A percentile compares a stretch with the other conserved stretches of the same genome.
phyloP scores from a whole-genome alignment of 208 protist species.

The Trypanosoma lewisi region DNA sequence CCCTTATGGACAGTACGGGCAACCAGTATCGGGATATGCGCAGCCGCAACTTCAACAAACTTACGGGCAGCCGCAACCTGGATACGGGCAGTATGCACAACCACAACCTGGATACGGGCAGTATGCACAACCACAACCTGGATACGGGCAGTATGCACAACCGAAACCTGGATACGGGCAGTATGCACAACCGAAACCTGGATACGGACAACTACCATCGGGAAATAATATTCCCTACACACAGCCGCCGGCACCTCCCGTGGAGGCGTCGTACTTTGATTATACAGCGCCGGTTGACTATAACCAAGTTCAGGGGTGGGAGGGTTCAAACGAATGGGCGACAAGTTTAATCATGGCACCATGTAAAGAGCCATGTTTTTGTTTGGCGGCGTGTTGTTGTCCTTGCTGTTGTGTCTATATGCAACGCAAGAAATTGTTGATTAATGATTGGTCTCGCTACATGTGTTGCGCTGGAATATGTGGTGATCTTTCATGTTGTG shows the following conservation, averaged over 20 bases:
- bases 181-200: constrained; percentile 14
- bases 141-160: constrained; percentile 21
- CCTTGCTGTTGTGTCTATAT: constrained; percentile 52
- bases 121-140: not conserved
- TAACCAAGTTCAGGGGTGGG: constrained; percentile 31
- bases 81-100: constrained; percentile 15
- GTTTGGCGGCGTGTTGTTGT: constrained; percentile 38
- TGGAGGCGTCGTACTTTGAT: constrained; percentile 18
- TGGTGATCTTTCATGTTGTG: constrained; percentile 29
- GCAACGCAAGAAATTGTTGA: constrained; percentile 54
- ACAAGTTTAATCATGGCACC: constrained; percentile 30
- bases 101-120: constrained; percentile 12
- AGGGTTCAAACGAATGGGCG: constrained; percentile 35
- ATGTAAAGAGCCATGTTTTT: constrained; percentile 43
- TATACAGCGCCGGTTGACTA: constrained; percentile 38
- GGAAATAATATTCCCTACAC: constrained; percentile 1
- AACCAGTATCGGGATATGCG: constrained; percentile 5
- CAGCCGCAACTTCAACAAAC: constrained; percentile 6
- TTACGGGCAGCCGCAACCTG: constrained; percentile 6
- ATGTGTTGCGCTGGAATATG: constrained; percentile 62
- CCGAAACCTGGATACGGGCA: not conserved
- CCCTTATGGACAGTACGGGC: constrained; percentile 16
- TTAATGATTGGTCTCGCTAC: constrained; percentile 47
- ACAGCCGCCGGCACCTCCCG: not conserved
- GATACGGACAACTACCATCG: constrained; percentile 18